Base-by-base conservation (phyloP, 139 green algal species). In the Chlamydomonas sphaeroides region DNA sequence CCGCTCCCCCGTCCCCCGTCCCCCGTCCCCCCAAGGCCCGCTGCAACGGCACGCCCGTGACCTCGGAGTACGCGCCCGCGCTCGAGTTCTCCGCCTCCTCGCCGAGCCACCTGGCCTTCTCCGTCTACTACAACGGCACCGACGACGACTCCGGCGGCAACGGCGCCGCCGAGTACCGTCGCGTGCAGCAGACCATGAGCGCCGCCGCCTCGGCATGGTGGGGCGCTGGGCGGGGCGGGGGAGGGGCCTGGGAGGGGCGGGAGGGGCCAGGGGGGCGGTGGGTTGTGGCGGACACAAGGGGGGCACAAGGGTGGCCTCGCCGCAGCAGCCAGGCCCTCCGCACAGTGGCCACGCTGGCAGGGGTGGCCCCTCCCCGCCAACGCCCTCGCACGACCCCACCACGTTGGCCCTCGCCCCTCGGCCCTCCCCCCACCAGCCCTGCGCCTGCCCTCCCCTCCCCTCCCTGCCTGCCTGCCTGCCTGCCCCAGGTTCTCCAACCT, bases 61-160 rank as follows among this genome's bases (percentile, higher is more conserved):
- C 30, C 15, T 49, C 38, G 23, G 57, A 80, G 59, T 78, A 53
- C 68, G 39, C 69, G 0, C 17, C 68, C 11, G 49, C 70, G 6
- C 41, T 59, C 57, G 68, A 65, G 38, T 79, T 53, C 56, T 17
- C 20, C 42, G 33, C 30, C 25, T 53, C 61, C 56, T 7, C 62
- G 11, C 45, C 79, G 23, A 8, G 88, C 26, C 82, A 88, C 75
- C 32, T 79, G 36, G 68, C 70, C 0, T 35, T 85, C 6, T 86
- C 86, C 61, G 69, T 86, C 5, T 92, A 76, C 45, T 48, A 90
- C 30, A 82, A 81, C 35, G 74, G 67, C n/a, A 61, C 90, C 38
- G 77, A 78, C 48, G 6, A 6, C 26, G 20, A 67, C 20, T 63
- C 71, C 57, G 45, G 36, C 28, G 76, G 7, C 63, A 41, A 21